Evolutionary conservation across 2,329 filamentous ascomycete species (phyloP).

Genomic region (Microdochium bolleyi): DNA sequence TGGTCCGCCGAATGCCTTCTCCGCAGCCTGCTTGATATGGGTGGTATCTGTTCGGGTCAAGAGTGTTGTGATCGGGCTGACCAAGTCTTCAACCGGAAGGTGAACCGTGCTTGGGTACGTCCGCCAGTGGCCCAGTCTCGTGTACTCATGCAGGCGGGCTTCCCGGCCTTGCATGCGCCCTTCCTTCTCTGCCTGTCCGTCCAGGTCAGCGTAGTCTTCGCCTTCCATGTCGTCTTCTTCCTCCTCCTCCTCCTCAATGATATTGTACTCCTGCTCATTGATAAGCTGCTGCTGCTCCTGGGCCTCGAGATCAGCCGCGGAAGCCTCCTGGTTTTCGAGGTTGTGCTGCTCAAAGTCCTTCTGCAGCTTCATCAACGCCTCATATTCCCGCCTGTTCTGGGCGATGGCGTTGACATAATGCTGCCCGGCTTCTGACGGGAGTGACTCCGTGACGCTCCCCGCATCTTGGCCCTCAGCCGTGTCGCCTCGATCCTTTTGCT

Average conservation of each 20-base stretch:
- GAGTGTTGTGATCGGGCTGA: constrained; percentile 61
- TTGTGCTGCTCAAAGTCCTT: constrained; percentile 44
- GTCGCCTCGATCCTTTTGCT: constrained; percentile 37
- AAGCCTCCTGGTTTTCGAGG: constrained; percentile 19
- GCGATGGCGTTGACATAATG: constrained; percentile 40
- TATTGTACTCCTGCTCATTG: constrained; percentile 23
- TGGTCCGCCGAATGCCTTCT: constrained; percentile 66
- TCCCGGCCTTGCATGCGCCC: constrained; percentile 38
- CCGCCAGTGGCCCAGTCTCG: constrained; percentile 63
- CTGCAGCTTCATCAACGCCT: constrained; percentile 44
- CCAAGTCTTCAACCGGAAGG: constrained; percentile 63
- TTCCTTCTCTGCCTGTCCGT: constrained; percentile 6
- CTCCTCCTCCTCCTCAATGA: constrained; percentile 21
- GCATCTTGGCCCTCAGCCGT: constrained; percentile 8
- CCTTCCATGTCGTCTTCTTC: constrained; percentile 23
- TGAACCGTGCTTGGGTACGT: constrained; percentile 66
- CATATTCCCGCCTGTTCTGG: constrained; percentile 46
- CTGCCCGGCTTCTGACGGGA: constrained; percentile 23
- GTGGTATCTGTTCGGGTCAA: constrained; percentile 61
- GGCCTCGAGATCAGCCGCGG: constrained; percentile 18
- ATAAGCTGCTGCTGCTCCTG: constrained; percentile 22
- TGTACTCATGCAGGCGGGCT: constrained; percentile 56
- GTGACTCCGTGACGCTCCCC: constrained; percentile 6
- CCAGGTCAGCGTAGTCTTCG: constrained; percentile 16
- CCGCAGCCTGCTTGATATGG: constrained; percentile 67